phyloP scores from a whole-genome alignment of 305 asterid species.

The Fraxinus platypoda region DNA sequence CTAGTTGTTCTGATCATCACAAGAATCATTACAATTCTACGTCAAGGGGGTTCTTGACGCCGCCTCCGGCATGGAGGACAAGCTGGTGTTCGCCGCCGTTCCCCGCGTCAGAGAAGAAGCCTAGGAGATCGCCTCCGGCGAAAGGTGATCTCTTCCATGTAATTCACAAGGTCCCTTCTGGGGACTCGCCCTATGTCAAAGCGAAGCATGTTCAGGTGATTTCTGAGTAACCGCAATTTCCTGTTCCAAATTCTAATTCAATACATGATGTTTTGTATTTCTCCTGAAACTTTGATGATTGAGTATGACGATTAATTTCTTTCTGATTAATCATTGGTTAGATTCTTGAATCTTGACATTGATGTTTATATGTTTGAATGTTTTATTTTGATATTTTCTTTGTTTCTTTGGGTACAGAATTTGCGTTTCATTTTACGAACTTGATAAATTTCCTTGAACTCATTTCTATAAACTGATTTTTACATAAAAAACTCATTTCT shows the following conservation, averaged over 20 bases:
- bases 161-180: slow-evolving; percentile 78
- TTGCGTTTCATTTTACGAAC: neutral
- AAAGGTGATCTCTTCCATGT: slow-evolving; percentile 51
- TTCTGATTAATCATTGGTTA: neutral
- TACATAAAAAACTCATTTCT: neutral
- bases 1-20: slow-evolving; percentile 8
- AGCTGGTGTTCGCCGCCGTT: slow-evolving; percentile 32
- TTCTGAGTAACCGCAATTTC: neutral
- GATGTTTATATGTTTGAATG: neutral
- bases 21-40: slow-evolving; percentile 5
- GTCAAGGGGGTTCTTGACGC: slow-evolving; percentile 66
- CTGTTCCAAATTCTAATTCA: neutral
- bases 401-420: neutral
- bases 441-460: neutral
- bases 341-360: neutral
- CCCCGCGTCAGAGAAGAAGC: slow-evolving; percentile 54
- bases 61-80: slow-evolving; percentile 56
- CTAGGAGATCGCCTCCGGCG: slow-evolving; percentile 31
- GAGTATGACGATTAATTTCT: neutral
- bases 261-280: neutral
- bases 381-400: neutral
- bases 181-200: slow-evolving; percentile 80
- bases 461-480: neutral
- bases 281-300: neutral
- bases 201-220: slow-evolving; percentile 90